Evolutionary conservation across 305 asterid species (phyloP), one percentile per base, ranked within the genome.

Genomic region (Fraxinus paxiana): DNA sequence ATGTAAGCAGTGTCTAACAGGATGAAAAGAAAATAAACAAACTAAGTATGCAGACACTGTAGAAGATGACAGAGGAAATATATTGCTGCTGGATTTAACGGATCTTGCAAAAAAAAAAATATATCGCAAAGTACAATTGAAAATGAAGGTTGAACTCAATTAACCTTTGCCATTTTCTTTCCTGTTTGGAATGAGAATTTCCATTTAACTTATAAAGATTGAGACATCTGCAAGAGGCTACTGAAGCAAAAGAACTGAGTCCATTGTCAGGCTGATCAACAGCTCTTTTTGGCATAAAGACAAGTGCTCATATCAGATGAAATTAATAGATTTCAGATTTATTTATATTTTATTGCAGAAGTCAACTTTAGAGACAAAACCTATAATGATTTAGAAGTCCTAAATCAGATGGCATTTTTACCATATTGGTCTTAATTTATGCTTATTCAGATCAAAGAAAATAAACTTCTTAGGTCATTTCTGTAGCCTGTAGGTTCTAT

Each of bases 1-100:
- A 77, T 33, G 59, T 34, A 75, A 51, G 79, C 48, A 67, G 35
- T 59, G 31, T 54, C 78, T n/a, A 79, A 70, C 7, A 78, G 76
- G 13, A 69, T 24, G 17, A 18, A 22, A 78, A n/a, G n/a, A 13
- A 41, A 26, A 22, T 26, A 35, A 65, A 37, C 22, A n/a, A 22
- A 38, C 67, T 33, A 33, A 63, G 41, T 34, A 15, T 8, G 24
- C 51, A 26, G 28, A 22, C 41, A 77, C 28, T 24, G 61, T 43
- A 73, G 72, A 31, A 30, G 54, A 43, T 71, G 34, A 48, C 77
- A 46, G 33, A n/a, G 48, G 10, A 80, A 38, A 56, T 70, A 41
- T 26, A 30, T 65, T 59, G 82, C 75, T 17, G 24, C 15, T 65
- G 75, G 24, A 65, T 12, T 73, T 65, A 28, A 65, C 0, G 20